A percentile compares a stretch with the other conserved stretches of the same genome.
Conservation (phyloP, 257 asterid species). For the Scutellaria barbata region DNA sequence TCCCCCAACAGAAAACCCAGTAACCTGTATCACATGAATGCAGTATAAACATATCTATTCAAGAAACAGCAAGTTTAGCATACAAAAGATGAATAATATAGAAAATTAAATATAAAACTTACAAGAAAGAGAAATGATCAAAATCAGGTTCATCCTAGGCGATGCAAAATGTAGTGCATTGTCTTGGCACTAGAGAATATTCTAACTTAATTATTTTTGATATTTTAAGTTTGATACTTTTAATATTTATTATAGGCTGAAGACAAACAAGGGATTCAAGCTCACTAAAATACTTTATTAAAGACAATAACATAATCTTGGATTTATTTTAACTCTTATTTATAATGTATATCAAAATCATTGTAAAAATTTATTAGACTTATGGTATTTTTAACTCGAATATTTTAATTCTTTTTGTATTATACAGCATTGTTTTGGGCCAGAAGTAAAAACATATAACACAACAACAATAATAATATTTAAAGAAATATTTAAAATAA, state of each 20-base stretch:
- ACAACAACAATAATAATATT: not conserved
- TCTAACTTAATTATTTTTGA: not conserved
- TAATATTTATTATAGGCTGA: not conserved
- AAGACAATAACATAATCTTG: not conserved
- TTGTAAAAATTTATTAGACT: not conserved
- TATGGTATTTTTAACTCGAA: not conserved
- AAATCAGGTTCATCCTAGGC: conserved; percentile 15
- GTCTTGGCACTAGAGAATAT: too few species aligned
- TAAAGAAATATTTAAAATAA: not conserved
- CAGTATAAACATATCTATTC: conserved; percentile 1
- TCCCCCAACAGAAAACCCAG: conserved; percentile 98
- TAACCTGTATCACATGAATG: conserved; percentile 63
- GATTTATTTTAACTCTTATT: not conserved
- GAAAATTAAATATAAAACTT: conserved; percentile 18
- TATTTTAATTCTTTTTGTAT: not conserved
- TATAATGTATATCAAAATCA: not conserved
- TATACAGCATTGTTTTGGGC: not conserved
- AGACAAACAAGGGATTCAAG: not conserved
- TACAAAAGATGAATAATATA: conserved; percentile 13
- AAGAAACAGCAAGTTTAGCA: conserved; percentile 16
- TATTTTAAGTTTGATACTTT: not conserved
- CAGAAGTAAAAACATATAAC: not conserved
- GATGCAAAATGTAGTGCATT: not conserved
- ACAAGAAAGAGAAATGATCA: conserved; percentile 11
- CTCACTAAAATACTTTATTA: not conserved